Base-by-base conservation (phyloP, 139 green algal genomes). In the Chlorella vulgaris region DNA sequence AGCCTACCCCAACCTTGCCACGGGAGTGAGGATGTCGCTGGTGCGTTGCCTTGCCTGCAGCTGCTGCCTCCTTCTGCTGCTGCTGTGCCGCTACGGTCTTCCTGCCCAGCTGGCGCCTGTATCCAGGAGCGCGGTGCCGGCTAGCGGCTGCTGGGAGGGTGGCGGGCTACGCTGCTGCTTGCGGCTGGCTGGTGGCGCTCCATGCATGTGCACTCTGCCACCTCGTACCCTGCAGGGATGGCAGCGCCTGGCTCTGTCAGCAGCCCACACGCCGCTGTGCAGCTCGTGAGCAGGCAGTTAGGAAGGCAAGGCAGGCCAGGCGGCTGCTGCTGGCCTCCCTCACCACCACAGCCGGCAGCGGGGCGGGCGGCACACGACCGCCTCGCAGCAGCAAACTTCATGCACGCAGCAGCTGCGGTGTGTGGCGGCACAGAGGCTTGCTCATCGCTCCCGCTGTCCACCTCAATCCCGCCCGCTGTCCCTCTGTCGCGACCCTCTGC, bases 11-110 rank as follows among this genome's bases (percentile, higher is more conserved):
- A 77, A 74, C 53, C 38, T 67, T 24, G 55, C 5, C n/a, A 50
- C 67, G 33, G 67, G 43, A 33, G 35, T 77, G 36, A 43, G 82
- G 22, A 53, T 60, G 22, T 83, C 74, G 13, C 60, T 86, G 71
- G 76, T 80, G 55, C 31, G 60, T 81, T 38, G n/a, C n/a, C n/a
- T 58, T 42, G 33, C 67, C 28, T 5, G 55, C 55, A n/a, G 18
- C 28, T 65, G 18, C 67, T 55, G 7, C 8, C 18, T 68, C 6
- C 71, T 0, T 50, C 7, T 22, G 33, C 38, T 55, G 68, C 68
- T 2, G 40, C 68, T 55, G 36, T 36, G 4, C 51, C 43, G 31
- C 50, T 53, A 38, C 29, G 40, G n/a, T n/a, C 40, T 61, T 28
- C 42, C 26, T 1, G 29, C 5, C 5, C n/a, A 3, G 65, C 36